A percentile compares a stretch with the other conserved stretches of the same genome.
Conservation (phyloP, 352 stramenopile species). For the Phytophthora hybrid region DNA sequence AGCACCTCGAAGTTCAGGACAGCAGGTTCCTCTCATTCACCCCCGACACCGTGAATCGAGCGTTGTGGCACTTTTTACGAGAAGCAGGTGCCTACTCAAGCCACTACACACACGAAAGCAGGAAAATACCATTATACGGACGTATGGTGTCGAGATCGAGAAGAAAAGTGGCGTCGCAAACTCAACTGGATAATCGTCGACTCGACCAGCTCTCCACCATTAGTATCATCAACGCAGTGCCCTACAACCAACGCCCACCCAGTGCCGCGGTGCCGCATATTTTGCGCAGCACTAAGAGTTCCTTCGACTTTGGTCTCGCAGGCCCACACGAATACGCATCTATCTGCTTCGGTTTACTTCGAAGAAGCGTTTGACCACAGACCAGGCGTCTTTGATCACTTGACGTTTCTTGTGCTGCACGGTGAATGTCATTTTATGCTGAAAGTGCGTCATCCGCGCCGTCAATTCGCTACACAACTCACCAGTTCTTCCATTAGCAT, state of each 20-base stretch:
- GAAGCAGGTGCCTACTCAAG: background rate
- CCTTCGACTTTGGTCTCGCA: conserved; percentile 40
- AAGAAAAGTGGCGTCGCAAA: background rate
- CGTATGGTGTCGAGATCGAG: background rate
- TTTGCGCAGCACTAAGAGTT: conserved; percentile 34
- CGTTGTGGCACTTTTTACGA: background rate
- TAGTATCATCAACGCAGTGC: background rate
- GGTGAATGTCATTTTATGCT: conserved; percentile 43
- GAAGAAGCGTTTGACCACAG: too few species aligned
- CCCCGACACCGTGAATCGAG: background rate
- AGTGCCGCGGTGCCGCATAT: conserved; percentile 27
- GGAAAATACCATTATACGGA: background rate
- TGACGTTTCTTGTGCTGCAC: conserved; percentile 34
- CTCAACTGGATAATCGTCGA: conserved; percentile 36
- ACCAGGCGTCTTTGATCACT: conserved; percentile 39
- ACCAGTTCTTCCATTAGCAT: background rate
- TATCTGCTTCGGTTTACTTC: conserved; percentile 31
- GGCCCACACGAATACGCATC: conserved; percentile 40
- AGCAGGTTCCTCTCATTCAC: background rate
- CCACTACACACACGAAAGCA: background rate
- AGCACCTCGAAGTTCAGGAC: background rate
- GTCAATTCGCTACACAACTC: conserved; percentile 28
- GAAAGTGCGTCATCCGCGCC: conserved; percentile 38
- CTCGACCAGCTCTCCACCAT: background rate
- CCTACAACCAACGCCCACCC: conserved; percentile 36